These are phyloP conservation scores for Camelina hispida DNA, from an alignment of 345 rosid species.

Conservation along the genomic window DNA sequence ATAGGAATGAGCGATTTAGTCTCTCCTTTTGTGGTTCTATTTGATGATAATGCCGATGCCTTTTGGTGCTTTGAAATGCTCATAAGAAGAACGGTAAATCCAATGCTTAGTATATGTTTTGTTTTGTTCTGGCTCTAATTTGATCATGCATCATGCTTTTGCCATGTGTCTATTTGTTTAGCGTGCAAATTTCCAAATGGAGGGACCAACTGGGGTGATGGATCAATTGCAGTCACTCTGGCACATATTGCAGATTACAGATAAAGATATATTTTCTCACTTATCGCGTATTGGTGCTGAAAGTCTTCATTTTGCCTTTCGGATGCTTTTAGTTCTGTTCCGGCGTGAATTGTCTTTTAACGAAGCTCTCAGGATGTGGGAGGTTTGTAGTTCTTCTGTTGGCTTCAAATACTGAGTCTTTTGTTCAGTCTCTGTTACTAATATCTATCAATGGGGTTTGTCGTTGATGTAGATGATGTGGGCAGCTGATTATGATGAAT, in stretches of 20 bases:
- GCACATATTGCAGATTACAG: conserved; percentile 80
- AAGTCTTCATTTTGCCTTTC: conserved; percentile 97
- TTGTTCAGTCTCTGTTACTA: conserved; percentile 20
- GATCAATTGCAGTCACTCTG: conserved; percentile 82
- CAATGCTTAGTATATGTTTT: background rate
- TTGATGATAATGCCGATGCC: conserved; percentile 93
- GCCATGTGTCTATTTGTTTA: conserved; percentile 44
- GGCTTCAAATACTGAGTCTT: conserved; percentile 11
- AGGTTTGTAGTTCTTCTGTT: conserved; percentile 56
- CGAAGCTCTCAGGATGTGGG: conserved; percentile 96
- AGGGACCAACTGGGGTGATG: conserved; percentile 96
- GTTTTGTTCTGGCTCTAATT: background rate
- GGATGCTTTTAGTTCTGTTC: conserved; percentile 88
- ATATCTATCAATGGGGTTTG: background rate
- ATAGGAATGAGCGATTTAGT: conserved; percentile 95
- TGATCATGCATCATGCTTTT: conserved; percentile 27
- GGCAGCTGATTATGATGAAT: conserved; percentile 94
- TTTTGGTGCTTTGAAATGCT: conserved; percentile 99
- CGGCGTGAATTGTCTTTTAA: conserved; percentile 77
- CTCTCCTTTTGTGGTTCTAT: conserved; percentile 90
- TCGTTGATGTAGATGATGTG: conserved; percentile 84
- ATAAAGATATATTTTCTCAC: conserved; percentile 82
- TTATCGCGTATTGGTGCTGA: conserved; percentile 84
- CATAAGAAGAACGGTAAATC: conserved; percentile 83
- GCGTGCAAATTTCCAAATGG: conserved; percentile 90